Evolutionary conservation across 2,329 filamentous ascomycete species (phyloP).

Genomic region (Aspergillus sclerotialis): DNA sequence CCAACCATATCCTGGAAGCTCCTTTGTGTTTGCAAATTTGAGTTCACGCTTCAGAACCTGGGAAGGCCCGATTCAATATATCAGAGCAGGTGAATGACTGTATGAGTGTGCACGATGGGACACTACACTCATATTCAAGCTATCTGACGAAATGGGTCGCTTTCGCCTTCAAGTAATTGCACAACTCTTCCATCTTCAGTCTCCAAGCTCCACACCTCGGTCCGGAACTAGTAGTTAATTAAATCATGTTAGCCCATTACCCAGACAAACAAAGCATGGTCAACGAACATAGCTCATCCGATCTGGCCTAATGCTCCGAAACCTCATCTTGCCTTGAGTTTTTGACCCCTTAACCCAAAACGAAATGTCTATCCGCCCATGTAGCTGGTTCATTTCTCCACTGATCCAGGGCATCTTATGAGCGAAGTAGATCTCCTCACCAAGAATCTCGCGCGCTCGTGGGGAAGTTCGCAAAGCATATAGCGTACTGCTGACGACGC

Average conservation of each 20-base stretch:
- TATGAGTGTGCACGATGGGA: constrained; percentile 20
- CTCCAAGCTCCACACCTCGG: constrained; percentile 81
- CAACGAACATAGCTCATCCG: constrained; percentile 52
- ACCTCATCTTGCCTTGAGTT: constrained; percentile 65
- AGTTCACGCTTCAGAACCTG: constrained; percentile 4
- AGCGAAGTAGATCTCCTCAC: constrained; percentile 79
- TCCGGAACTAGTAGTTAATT: constrained; percentile 72
- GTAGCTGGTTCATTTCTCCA: constrained; percentile 87
- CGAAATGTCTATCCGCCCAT: constrained; percentile 78
- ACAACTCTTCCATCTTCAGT: constrained; percentile 60
- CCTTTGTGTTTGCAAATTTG: constrained; percentile 1
- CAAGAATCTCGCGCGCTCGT: constrained; percentile 67
- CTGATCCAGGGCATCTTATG: constrained; percentile 75
- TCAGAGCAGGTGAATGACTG: constrained; percentile 11
- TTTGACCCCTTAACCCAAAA: constrained; percentile 81
- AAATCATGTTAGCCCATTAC: constrained; percentile 5
- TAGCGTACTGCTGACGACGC: constrained; percentile 77
- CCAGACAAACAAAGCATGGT: constrained; percentile 3
- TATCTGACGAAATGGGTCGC: constrained; percentile 59
- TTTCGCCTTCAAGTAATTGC: constrained; percentile 64
- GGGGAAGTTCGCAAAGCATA: constrained; percentile 83
- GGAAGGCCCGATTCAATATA: constrained; percentile 19
- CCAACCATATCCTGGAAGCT: background rate
- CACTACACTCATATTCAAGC: no score
- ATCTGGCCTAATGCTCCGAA: constrained; percentile 66